Base-by-base conservation (phyloP, 2,329 filamentous ascomycete genomes). In the Onygenales sp. region DNA sequence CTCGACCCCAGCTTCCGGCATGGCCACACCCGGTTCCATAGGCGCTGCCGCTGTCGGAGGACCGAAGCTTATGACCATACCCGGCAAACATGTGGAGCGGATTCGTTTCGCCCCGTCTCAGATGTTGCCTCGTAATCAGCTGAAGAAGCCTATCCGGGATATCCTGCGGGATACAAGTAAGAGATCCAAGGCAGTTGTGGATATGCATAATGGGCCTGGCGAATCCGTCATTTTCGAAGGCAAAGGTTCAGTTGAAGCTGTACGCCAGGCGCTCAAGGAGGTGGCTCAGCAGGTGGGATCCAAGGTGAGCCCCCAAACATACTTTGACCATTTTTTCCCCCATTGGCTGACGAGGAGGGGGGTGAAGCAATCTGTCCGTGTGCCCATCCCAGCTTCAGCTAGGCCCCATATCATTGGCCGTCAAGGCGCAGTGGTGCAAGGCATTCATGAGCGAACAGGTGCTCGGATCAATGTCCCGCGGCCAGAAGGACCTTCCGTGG, bases 391-490 rank as follows among this genome's bases (percentile, higher is more conserved):
- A 51, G 81, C 85, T 48, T 92, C 89, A 40, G 83, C 89, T 21
- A 84, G 90, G 57, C 83, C 91, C 51, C 86, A 92, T 70, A 91
- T 98, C 70, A 97, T 98, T 67, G 94, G 93, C 62, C 90, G 88
- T 66, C 85, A 87, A 66, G 94, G 94, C 54, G 82, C 88, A 31
- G 92, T 86, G 57, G 94, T 98, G 68, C 92, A 94, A 73, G 81
- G 86, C 46, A 84, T 98, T 51, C 88, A 92, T 72, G 88, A 92
- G 69, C 86, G 87, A 70, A 93, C 90, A 2, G 91, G 92, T 57
- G 92, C 93, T 51, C 84, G 84, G 59, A 91, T 98, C 64, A 88
- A 95, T 67, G 82, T 98, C 56, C 91, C 92, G 56, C 91, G 87
- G 72, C 78, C 80, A 21, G 88, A 94, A 42, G 85, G 87, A 27